Conservation (phyloP, 306 rosid species). For the Pachyrhizus erosus region DNA sequence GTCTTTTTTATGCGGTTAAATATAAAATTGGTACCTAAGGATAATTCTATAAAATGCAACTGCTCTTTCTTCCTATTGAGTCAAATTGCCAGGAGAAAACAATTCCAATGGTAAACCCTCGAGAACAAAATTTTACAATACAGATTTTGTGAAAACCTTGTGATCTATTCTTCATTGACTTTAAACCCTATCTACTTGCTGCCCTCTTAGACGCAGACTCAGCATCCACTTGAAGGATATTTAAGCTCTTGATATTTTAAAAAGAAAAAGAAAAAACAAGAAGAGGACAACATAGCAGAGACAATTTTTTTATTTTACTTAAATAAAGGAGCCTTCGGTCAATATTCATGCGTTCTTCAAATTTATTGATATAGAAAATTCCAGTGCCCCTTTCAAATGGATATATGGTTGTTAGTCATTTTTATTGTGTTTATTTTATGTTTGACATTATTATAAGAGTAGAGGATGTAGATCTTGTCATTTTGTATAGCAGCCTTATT, state of each 20-base stretch:
- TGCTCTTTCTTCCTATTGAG: too few species aligned
- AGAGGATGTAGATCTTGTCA: background rate
- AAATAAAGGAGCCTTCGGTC: background rate
- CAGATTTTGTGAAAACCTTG: background rate
- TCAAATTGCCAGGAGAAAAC: background rate
- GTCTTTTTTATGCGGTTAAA: too few species aligned
- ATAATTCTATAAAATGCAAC: too few species aligned
- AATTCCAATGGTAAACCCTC: background rate
- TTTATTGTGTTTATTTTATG: background rate
- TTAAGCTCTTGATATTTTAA: background rate
- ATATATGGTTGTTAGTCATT: background rate
- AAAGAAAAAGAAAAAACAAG: background rate
- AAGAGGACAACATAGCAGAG: conserved; percentile 2
- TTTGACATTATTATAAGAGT: background rate
- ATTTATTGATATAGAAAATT: background rate
- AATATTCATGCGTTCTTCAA: background rate
- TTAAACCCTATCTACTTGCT: conserved; percentile 20
- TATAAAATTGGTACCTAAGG: too few species aligned
- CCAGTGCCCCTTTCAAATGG: background rate
- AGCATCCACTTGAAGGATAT: conserved; percentile 30
- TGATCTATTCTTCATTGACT: background rate
- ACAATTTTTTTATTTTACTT: background rate
- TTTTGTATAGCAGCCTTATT: background rate
- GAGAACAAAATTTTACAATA: background rate
- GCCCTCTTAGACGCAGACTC: background rate